Conservation (phyloP, 148 eudicot genomes). For the Rhododendron simsii region DNA sequence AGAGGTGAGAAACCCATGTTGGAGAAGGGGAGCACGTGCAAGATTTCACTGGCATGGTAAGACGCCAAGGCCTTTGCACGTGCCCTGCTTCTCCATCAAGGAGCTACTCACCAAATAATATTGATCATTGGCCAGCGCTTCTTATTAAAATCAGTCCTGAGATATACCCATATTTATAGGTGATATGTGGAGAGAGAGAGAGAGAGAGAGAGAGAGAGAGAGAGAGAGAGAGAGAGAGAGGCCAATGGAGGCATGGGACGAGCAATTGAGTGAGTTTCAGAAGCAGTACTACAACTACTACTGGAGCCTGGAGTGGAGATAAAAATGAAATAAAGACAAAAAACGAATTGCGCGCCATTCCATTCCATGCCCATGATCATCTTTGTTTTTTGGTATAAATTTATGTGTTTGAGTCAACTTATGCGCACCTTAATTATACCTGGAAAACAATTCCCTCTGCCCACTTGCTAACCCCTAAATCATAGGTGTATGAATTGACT, state of each 20-base stretch:
- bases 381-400: too few relatives aligned
- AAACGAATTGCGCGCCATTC: background rate
- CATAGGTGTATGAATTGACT: too few relatives aligned
- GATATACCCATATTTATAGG: background rate
- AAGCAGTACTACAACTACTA: background rate
- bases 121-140: background rate
- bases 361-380: background rate
- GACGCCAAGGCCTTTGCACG: conserved; percentile 15
- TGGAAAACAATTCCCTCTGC: too few relatives aligned
- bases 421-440: too few relatives aligned
- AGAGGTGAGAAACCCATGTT: conserved; percentile 42
- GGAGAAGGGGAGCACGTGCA: conserved; percentile 64
- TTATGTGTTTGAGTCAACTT: too few relatives aligned
- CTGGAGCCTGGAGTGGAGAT: background rate
- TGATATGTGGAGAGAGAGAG: background rate
- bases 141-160: background rate
- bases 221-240: background rate
- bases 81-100: conserved; percentile 39
- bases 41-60: background rate
- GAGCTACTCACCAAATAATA: conserved; percentile 13
- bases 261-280: conserved; percentile 15
- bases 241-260: background rate
- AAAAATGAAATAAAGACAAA: background rate
- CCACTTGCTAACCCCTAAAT: too few relatives aligned
- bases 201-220: background rate